These are phyloP conservation scores for Scytalidium sp. DNA, from an alignment of 2,329 filamentous ascomycete species.

Conservation along the genomic window DNA sequence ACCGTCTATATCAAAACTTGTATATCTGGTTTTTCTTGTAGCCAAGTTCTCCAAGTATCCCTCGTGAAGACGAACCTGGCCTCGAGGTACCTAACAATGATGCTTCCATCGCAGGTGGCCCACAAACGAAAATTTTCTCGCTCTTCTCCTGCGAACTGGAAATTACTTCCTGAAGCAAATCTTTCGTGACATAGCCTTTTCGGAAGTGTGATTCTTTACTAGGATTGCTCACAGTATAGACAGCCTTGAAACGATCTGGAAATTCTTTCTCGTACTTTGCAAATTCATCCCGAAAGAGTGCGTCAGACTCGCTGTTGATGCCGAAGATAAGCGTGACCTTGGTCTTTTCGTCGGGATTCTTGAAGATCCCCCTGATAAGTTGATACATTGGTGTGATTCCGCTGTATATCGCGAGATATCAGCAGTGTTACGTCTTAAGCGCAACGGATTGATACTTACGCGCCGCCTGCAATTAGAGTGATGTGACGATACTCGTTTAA, in stretches of 20 bases:
- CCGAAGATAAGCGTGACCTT: conserved; percentile 64
- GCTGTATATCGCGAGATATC: conserved; percentile 20
- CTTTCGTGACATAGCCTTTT: conserved; percentile 56
- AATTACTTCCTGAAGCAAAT: conserved; percentile 50
- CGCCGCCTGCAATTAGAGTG: conserved; percentile 67
- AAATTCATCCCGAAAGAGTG: conserved; percentile 56
- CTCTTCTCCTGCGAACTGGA: conserved; percentile 34
- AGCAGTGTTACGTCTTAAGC: no score
- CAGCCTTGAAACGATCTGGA: conserved; percentile 53
- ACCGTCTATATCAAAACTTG: conserved; percentile 58
- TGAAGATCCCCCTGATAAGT: conserved; percentile 58
- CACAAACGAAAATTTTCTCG: conserved; percentile 65
- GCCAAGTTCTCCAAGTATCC: conserved; percentile 55
- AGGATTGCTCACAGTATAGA: conserved; percentile 55
- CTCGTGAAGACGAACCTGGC: conserved; percentile 20
- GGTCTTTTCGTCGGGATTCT: conserved; percentile 59
- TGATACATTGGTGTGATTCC: conserved; percentile 72
- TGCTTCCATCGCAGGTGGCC: conserved; percentile 65
- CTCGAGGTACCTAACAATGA: conserved; percentile 41
- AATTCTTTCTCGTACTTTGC: conserved; percentile 44
- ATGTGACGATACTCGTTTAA: conserved; percentile 45
- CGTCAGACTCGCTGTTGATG: conserved; percentile 61
- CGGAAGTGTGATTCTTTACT: conserved; percentile 36
- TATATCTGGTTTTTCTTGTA: conserved; percentile 56
- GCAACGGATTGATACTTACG: not conserved